These are phyloP conservation scores for Calonectria hawksworthii DNA, from an alignment of 2,329 filamentous ascomycete genomes.

Conservation along the genomic window DNA sequence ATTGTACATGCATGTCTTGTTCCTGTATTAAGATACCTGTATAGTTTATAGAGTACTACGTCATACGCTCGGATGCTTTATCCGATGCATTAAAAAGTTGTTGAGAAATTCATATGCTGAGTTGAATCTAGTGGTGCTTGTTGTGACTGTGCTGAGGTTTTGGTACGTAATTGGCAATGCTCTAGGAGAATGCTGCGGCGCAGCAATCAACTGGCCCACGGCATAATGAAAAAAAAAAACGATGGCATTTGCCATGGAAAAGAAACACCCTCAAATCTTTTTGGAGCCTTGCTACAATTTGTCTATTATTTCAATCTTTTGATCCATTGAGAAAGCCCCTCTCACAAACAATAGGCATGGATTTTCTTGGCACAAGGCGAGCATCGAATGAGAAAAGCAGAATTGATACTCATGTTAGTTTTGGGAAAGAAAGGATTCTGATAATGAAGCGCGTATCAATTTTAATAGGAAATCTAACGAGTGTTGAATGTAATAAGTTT, in stretches of 20 bases:
- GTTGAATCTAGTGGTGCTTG: not conserved
- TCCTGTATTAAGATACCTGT: not conserved
- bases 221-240: fast-evolving
- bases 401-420: not conserved
- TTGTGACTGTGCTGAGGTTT: not conserved
- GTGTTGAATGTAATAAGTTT: not conserved
- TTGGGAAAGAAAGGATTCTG: not conserved
- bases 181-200: not conserved
- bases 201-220: not conserved
- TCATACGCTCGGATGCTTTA: not conserved
- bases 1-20: not conserved
- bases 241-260: not conserved
- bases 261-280: not conserved
- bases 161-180: not conserved
- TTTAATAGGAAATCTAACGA: not conserved
- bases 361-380: not conserved
- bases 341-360: not conserved
- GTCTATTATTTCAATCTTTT: not conserved
- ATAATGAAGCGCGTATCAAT: not conserved
- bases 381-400: not conserved
- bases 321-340: not conserved
- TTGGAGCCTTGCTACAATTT: not conserved
- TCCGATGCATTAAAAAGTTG: not conserved
- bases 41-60: not conserved
- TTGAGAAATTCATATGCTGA: not conserved